Percentiles rank a stretch among this genome's conserved stretches.
Evolutionary conservation across 176 grass and related monocot genomes (phyloP).

Genomic region (Pharus latifolius): DNA sequence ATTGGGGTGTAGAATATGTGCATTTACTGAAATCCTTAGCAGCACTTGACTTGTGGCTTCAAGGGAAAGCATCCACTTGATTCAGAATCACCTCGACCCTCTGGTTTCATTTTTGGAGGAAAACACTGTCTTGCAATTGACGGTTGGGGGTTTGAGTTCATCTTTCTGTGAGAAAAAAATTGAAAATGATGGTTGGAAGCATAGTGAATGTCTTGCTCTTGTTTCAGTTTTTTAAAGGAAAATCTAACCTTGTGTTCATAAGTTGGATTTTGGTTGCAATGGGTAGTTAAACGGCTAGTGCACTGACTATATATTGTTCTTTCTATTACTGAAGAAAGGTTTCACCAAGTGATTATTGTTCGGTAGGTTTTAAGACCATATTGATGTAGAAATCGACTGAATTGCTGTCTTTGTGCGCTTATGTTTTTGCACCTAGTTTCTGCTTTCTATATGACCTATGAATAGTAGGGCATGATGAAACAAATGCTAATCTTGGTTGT

Average conservation of each 20-base stretch:
- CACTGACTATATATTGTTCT: background rate
- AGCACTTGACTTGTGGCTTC: too few species aligned
- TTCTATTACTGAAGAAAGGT: background rate
- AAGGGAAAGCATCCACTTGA: background rate
- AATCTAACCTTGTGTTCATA: background rate
- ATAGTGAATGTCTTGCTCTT: background rate
- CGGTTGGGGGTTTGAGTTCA: background rate
- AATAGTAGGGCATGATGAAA: background rate
- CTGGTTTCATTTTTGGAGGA: background rate
- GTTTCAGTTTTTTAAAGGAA: background rate
- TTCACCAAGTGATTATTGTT: background rate
- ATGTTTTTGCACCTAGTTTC: background rate
- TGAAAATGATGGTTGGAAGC: background rate
- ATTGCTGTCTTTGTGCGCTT: background rate
- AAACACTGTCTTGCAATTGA: background rate
- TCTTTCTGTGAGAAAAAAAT: too few species aligned
- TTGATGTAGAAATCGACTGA: background rate
- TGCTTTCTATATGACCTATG: background rate
- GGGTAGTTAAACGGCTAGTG: background rate
- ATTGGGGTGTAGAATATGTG: background rate
- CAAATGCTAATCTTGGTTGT: slow-evolving; percentile 16
- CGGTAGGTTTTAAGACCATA: background rate
- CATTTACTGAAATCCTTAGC: background rate
- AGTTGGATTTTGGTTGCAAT: background rate
- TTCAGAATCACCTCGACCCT: too few species aligned